Conservation (phyloP, 2,329 filamentous ascomycete genomes). For the Calonectria pseudoturangicola region DNA sequence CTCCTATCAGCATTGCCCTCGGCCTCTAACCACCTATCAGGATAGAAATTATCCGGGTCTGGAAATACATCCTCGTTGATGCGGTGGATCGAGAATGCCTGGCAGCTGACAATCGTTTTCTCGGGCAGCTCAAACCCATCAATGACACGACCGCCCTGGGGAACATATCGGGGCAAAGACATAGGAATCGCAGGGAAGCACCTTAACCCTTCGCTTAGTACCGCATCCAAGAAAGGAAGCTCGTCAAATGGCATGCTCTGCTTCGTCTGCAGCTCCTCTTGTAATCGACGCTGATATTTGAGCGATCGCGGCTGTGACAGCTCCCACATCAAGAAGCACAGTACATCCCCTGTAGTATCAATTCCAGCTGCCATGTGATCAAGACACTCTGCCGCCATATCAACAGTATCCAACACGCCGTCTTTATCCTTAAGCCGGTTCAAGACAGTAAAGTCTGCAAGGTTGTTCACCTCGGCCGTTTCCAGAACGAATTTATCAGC, state of each 20-base stretch:
- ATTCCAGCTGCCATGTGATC: constrained; percentile 84
- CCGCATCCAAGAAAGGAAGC: constrained; percentile 76
- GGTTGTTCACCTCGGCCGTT: constrained; percentile 66
- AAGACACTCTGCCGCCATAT: constrained; percentile 80
- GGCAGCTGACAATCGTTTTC: constrained; percentile 75
- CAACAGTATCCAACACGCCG: constrained; percentile 67
- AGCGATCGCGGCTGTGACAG: constrained; percentile 76
- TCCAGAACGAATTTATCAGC: constrained; percentile 76
- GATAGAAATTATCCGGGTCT: constrained; percentile 84
- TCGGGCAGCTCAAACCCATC: constrained; percentile 73
- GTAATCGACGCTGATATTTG: constrained; percentile 70
- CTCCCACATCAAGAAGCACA: constrained; percentile 84
- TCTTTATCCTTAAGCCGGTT: constrained; percentile 74
- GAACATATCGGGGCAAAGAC: constrained; percentile 78
- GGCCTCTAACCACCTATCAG: constrained; percentile 87
- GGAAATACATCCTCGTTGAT: constrained; percentile 82
- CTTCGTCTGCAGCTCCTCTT: constrained; percentile 69
- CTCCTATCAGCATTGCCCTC: constrained; percentile 83
- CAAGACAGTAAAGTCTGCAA: constrained; percentile 74
- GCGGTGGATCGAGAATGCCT: constrained; percentile 77
- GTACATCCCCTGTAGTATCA: constrained; percentile 81
- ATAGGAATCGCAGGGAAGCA: constrained; percentile 80
- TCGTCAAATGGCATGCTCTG: constrained; percentile 66
- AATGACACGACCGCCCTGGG: constrained; percentile 71
- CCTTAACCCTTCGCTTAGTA: constrained; percentile 77